Evolutionary conservation across 2,329 filamentous ascomycete genomes (phyloP).

Genomic region (Penicillium sp.): DNA sequence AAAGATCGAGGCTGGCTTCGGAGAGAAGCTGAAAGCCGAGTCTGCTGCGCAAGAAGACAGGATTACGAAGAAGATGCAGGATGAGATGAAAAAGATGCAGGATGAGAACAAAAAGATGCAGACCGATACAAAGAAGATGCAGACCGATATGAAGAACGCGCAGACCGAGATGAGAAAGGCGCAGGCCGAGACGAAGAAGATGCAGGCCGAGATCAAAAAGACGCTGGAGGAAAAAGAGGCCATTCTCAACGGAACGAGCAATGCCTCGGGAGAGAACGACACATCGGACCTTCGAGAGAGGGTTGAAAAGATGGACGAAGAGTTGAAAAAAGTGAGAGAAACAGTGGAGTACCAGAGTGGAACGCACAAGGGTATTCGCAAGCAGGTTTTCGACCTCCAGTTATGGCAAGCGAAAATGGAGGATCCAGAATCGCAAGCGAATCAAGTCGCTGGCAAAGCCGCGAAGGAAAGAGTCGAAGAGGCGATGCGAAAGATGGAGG

Average conservation of each 20-base stretch:
- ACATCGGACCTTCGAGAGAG: too few species aligned
- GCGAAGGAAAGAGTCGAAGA: not conserved
- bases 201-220: not conserved
- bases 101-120: not conserved
- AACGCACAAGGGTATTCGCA: too few species aligned
- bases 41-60: not conserved
- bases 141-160: not conserved
- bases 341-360: too few species aligned
- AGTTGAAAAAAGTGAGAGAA: too few species aligned
- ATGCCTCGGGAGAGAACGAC: too few species aligned
- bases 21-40: not conserved
- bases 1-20: conserved; percentile 16
- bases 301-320: too few species aligned
- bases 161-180: too few species aligned
- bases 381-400: too few species aligned
- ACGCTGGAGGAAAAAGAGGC: not conserved
- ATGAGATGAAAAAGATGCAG: too few species aligned
- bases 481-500: not conserved
- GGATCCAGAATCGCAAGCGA: not conserved
- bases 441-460: not conserved
- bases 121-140: not conserved
- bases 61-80: not conserved
- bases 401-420: not conserved
- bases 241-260: too few species aligned
- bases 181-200: not conserved